These are phyloP conservation scores for Saccharomycopsis babjevae DNA, from an alignment of 805 yeast species.

Conservation along the genomic window DNA sequence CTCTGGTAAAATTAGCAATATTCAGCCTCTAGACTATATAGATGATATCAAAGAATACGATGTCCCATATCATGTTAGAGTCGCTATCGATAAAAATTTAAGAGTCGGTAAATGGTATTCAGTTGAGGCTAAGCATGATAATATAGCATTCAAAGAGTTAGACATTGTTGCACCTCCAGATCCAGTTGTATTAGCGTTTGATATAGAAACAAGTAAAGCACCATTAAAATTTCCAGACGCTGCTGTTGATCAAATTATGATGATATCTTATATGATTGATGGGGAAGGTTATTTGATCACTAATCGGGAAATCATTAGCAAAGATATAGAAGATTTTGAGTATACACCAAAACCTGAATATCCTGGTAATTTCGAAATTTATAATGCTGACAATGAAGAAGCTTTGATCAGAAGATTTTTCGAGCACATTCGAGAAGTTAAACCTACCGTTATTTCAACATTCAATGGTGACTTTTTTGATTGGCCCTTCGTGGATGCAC, in stretches of 20 bases:
- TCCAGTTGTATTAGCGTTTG: slow-evolving; percentile 93
- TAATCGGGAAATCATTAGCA: slow-evolving; percentile 85
- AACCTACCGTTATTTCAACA: slow-evolving; percentile 96
- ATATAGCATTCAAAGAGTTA: slow-evolving; percentile 43
- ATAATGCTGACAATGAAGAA: slow-evolving; percentile 81
- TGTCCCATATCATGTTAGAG: slow-evolving; percentile 94
- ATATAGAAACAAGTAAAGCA: slow-evolving; percentile 94
- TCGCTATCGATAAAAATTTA: slow-evolving; percentile 78
- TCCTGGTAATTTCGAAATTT: slow-evolving; percentile 80
- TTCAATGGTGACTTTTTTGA: slow-evolving; percentile 98
- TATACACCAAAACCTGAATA: slow-evolving; percentile 96
- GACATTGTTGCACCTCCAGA: slow-evolving; percentile 91
- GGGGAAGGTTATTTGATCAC: slow-evolving; percentile 94
- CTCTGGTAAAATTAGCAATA: slow-evolving; percentile 18
- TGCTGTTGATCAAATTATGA: slow-evolving; percentile 85
- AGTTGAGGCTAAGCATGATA: slow-evolving; percentile 54
- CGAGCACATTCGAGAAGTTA: slow-evolving; percentile 78
- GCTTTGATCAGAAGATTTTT: slow-evolving; percentile 67
- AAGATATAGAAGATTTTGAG: slow-evolving; percentile 94
- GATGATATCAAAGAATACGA: slow-evolving; percentile 88
- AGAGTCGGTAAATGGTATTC: slow-evolving; percentile 96
- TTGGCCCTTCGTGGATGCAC: slow-evolving; percentile 95
- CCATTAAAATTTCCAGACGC: slow-evolving; percentile 95
- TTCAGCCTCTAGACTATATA: slow-evolving; percentile 52
- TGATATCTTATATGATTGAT: slow-evolving; percentile 98